These are phyloP conservation scores for Stipa capillata DNA, from an alignment of 176 grass and related monocot genomes.

Conservation along the genomic window DNA sequence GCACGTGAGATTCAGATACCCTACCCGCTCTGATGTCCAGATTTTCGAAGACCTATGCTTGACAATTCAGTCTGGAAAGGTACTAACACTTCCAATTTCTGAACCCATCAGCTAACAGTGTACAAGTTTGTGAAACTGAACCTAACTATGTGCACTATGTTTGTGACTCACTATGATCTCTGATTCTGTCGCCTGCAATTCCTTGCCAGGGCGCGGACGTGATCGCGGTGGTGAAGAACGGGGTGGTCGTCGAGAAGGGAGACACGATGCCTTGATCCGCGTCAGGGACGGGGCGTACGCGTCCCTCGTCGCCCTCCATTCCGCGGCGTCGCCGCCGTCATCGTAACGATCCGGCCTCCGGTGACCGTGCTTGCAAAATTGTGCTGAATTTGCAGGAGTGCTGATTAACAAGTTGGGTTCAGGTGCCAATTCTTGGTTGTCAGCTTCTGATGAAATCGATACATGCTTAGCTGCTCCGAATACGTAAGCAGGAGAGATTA, in stretches of 20 bases:
- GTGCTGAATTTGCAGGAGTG: background rate
- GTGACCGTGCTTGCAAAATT: too few species aligned
- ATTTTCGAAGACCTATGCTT: constrained; percentile 73
- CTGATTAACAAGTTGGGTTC: background rate
- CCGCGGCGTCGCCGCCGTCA: background rate
- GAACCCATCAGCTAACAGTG: background rate
- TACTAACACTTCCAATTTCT: constrained; percentile 3
- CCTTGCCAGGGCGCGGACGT: constrained; percentile 44
- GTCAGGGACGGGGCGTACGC: constrained; percentile 58
- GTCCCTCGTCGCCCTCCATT: constrained; percentile 47
- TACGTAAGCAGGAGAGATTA: background rate
- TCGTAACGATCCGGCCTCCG: too few species aligned
- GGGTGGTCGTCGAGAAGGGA: constrained; percentile 56
- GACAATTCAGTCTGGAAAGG: constrained; percentile 63
- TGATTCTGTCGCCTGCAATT: too few species aligned
- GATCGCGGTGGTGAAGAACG: constrained; percentile 57
- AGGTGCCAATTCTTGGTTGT: background rate
- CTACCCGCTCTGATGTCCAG: constrained; percentile 59
- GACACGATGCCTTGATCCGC: constrained; percentile 36
- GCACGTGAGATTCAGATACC: constrained; percentile 78
- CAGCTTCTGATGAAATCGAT: background rate
- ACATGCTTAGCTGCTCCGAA: background rate
- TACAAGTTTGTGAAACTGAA: background rate
- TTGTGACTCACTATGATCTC: too few species aligned
- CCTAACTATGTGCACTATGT: background rate